Conservation (phyloP, 1,139 yeast species). For the Geotrichum europaeum region DNA sequence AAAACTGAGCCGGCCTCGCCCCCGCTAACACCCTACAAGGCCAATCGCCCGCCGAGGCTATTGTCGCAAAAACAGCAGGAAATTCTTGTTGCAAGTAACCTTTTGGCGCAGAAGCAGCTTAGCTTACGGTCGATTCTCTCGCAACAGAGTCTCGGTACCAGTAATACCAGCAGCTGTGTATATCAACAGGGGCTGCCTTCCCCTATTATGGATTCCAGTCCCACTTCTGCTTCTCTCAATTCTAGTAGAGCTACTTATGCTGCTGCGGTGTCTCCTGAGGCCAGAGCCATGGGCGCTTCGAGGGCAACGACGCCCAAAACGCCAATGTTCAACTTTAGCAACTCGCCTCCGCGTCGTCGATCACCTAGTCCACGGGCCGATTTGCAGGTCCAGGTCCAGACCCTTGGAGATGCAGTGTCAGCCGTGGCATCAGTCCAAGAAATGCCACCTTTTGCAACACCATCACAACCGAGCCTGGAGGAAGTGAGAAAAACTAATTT, state of each 20-base stretch:
- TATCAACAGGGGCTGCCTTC: conserved; percentile 2
- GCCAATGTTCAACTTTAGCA: background rate
- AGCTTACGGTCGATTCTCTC: conserved; percentile 31
- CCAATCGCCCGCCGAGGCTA: background rate
- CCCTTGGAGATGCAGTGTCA: background rate
- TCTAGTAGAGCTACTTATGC: background rate
- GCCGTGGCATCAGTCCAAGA: background rate
- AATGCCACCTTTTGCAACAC: background rate
- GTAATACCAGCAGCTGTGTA: conserved; percentile 12
- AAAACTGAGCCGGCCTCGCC: conserved; percentile 19
- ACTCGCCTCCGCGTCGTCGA: background rate
- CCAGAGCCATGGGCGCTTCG: background rate
- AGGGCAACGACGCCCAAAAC: background rate
- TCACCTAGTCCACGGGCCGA: background rate
- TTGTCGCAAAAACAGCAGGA: conserved; percentile 38
- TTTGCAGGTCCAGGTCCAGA: background rate
- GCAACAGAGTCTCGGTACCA: conserved; percentile 19
- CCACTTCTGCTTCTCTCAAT: conserved; percentile 5
- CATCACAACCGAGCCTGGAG: conserved; percentile 20
- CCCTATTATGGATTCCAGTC: background rate
- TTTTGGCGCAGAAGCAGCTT: conserved; percentile 34
- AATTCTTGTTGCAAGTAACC: conserved; percentile 30
- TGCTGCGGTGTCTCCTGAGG: background rate
- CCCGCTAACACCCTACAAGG: conserved; percentile 24
- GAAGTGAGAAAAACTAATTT: background rate